phyloP scores from a whole-genome alignment of 2,329 filamentous ascomycete species.

The Pseudocercospora fijiensis region DNA sequence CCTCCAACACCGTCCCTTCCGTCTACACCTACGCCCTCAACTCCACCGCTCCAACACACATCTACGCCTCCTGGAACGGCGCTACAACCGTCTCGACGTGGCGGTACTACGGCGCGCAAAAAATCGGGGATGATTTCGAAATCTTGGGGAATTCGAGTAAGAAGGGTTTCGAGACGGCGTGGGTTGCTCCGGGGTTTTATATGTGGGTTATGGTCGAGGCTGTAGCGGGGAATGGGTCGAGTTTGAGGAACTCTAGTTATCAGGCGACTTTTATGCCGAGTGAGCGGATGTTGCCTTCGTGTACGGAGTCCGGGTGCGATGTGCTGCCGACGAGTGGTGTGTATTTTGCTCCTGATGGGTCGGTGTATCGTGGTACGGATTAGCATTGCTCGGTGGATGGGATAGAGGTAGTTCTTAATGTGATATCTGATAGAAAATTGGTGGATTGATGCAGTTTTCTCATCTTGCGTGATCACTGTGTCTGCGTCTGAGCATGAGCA shows the following conservation, averaged over 20 bases:
- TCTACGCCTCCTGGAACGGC: conserved; percentile 39
- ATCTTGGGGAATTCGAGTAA: background rate
- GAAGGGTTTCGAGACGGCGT: conserved; percentile 11
- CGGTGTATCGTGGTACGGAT: background rate
- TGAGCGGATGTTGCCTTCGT: background rate
- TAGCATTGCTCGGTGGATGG: background rate
- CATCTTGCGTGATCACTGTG: too few species aligned
- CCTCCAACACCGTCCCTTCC: conserved; percentile 40
- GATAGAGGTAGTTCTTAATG: too few species aligned
- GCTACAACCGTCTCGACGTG: conserved; percentile 40
- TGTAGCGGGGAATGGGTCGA: conserved; percentile 10
- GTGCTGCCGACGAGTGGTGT: background rate
- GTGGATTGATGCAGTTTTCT: too few species aligned
- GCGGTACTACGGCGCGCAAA: conserved; percentile 25
- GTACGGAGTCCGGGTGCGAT: background rate
- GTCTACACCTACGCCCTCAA: conserved; percentile 37
- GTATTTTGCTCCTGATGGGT: background rate
- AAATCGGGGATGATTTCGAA: conserved; percentile 21
- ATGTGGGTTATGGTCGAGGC: conserved; percentile 8
- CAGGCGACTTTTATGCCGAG: conserved; percentile 22
- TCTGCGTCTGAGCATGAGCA: too few species aligned
- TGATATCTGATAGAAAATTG: too few species aligned
- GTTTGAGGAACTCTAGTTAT: conserved; percentile 30
- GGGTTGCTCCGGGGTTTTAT: background rate
- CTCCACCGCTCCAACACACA: conserved; percentile 28